phyloP scores from a whole-genome alignment of 1,284 basidiomycete species.

The Erythrobasidium hasegawianum region DNA sequence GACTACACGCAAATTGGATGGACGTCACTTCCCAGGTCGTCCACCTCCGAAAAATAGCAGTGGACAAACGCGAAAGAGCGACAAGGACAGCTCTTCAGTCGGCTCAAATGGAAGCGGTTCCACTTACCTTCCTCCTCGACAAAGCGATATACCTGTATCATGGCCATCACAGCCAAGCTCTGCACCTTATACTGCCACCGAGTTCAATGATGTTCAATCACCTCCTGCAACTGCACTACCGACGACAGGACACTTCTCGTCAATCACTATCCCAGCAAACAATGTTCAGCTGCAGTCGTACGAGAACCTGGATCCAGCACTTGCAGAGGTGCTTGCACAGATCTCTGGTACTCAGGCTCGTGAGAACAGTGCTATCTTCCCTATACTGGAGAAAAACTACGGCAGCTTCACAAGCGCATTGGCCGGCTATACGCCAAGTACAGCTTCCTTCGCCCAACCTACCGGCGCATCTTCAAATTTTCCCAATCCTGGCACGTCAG shows the following conservation, averaged over 20 bases:
- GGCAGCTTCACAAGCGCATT: too few species aligned
- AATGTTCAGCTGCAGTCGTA: background rate
- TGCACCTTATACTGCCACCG: background rate
- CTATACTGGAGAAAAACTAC: background rate
- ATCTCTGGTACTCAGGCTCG: background rate
- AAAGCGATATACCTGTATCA: background rate
- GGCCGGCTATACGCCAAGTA: background rate
- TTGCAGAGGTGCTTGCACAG: slow-evolving; percentile 1
- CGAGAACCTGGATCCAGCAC: slow-evolving; percentile 6
- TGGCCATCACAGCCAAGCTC: background rate
- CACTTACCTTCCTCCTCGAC: background rate
- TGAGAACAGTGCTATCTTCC: background rate
- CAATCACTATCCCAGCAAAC: background rate
- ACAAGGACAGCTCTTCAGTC: background rate
- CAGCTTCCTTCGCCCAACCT: background rate
- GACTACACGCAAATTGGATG: slow-evolving; percentile 26
- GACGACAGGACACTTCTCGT: background rate
- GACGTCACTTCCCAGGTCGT: background rate
- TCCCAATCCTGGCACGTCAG: background rate
- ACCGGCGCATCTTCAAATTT: background rate
- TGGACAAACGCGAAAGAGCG: background rate
- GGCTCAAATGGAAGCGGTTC: background rate
- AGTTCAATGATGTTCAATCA: background rate
- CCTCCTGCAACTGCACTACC: background rate
- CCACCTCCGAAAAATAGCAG: background rate